Evolutionary conservation across 2,329 filamentous ascomycete genomes (phyloP), one percentile per base, ranked within the genome.

Genomic region (Trichoderma sp.): DNA sequence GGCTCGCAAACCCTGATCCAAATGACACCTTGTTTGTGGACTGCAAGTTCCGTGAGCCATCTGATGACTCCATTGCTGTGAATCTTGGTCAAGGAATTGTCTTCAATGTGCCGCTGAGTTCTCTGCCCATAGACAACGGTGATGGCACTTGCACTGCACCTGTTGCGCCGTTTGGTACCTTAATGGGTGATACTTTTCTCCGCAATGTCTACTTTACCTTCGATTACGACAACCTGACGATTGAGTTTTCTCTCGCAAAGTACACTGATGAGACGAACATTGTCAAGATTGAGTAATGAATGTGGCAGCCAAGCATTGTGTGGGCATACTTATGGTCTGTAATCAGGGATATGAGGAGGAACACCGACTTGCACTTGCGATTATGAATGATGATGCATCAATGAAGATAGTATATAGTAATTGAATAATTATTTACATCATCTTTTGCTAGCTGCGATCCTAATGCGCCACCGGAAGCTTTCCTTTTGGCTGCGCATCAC

Each of bases 391-490:
- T 21, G 18, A 39, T 8, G 32, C 11, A 57, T 36, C 18, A 9
- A 8, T 14, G 11, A 39, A 7, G 14, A 39, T 58, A 24, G 24
- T 24, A 43, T 21, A 34, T 47, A 69, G 24, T 51, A 69, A 34
- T 51, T 34, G 8, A 51, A 26, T 14, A 53, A 4, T 26, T 8
- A 51, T 58, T 36, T 30, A 11, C n/a, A 28, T n/a, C 4, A 26
- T n/a, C 3, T 15, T 39, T 32, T 21, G 26, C 18, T 11, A 39
- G n/a, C 21, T 34, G 2, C 21, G 1, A 3, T 6, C 14, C 47
- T 43, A 43, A 26, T 69, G 71, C 11, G 60, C 70, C 7, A 77
- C 73, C 3, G 75, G 76, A 15, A 77, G 61, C 28, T 66, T 73
- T 4, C 76, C 75, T 3, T 61, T 62, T n/a, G 75, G 56, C 47